phyloP scores from a whole-genome alignment of 495 filamentous ascomycete species.

The Annulohypoxylon stygium region DNA sequence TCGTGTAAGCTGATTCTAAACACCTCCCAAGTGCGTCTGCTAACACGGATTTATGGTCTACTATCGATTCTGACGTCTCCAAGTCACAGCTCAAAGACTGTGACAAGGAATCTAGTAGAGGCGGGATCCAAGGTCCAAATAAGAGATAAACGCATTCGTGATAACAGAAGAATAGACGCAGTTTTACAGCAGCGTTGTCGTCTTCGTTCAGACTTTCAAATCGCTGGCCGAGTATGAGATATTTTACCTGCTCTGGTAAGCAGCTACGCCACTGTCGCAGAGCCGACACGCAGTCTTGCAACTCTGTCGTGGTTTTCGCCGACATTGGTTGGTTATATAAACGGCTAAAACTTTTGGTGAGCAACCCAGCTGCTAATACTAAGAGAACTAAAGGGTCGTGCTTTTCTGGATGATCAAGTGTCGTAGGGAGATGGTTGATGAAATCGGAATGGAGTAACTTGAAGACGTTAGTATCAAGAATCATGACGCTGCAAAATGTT shows the following conservation, averaged over 20 bases:
- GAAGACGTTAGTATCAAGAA: not conserved
- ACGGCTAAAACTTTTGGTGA: not conserved
- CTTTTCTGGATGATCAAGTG: not conserved
- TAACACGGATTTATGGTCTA: not conserved
- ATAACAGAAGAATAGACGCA: not conserved
- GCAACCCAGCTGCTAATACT: not conserved
- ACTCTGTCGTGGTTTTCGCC: not conserved
- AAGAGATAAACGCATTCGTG: constrained; percentile 1
- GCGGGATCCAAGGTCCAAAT: not conserved
- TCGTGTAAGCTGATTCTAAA: not conserved
- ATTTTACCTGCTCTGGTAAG: not conserved
- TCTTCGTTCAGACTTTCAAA: not conserved
- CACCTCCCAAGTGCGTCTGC: not conserved
- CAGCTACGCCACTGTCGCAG: not conserved
- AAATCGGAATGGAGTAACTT: not conserved
- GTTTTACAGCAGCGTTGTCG: not conserved
- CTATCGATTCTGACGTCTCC: not conserved
- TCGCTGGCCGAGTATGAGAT: not conserved
- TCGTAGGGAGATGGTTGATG: not conserved
- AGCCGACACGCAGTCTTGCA: not conserved
- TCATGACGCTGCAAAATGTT: not conserved
- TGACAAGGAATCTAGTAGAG: not conserved
- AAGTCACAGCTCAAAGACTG: not conserved
- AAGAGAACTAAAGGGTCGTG: not conserved
- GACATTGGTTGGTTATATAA: not conserved